These are phyloP conservation scores for Ilex aquifolium DNA, from an alignment of 257 asterid species.

Conservation along the genomic window DNA sequence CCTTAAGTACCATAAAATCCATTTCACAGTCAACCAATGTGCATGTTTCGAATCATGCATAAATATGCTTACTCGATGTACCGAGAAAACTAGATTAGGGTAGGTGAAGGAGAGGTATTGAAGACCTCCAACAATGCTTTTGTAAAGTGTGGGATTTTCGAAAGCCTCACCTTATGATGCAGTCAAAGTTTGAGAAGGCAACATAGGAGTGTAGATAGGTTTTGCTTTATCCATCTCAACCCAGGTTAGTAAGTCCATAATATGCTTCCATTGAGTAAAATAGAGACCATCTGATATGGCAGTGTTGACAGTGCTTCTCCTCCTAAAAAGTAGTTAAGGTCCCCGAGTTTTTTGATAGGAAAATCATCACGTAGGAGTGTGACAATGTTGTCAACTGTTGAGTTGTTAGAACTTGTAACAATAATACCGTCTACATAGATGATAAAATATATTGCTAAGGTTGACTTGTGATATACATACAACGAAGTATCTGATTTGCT, in stretches of 20 bases:
- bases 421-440: background rate
- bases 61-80: background rate
- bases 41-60: background rate
- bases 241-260: background rate
- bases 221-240: background rate
- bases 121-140: background rate
- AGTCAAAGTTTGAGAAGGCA: background rate
- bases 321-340: background rate
- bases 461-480: no score
- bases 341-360: background rate
- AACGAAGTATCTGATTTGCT: no score
- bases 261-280: background rate
- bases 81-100: background rate
- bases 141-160: background rate
- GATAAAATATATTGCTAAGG: no score
- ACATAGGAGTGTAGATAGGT: background rate
- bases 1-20: background rate
- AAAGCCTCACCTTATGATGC: background rate
- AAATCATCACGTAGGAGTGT: background rate
- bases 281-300: background rate
- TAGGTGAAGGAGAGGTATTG: conserved; percentile 1
- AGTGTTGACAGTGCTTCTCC: background rate
- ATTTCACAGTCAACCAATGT: conserved; percentile 1
- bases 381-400: background rate
- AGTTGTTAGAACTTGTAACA: background rate